phyloP scores from a whole-genome alignment of 1,284 basidiomycete species.

The Somion occarium region DNA sequence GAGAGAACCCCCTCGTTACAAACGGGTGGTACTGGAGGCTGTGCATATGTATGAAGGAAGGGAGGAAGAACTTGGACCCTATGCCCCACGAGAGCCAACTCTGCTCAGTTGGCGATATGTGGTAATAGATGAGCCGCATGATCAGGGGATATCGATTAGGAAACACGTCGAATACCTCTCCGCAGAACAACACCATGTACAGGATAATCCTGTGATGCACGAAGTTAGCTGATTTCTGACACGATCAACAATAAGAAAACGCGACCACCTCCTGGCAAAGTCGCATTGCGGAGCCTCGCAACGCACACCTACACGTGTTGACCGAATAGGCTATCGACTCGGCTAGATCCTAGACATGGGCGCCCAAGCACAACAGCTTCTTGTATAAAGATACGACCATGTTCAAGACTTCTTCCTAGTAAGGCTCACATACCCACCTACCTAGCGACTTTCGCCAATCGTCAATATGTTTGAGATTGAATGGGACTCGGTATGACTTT shows the following conservation, averaged over 20 bases:
- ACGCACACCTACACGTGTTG: not conserved
- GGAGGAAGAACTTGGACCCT: not conserved
- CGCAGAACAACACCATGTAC: no score
- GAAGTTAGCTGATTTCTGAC: not conserved
- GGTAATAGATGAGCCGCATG: no score
- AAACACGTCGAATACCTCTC: no score
- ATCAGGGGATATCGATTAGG: no score
- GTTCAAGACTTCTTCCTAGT: not conserved
- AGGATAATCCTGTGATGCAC: not conserved
- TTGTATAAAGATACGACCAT: not conserved
- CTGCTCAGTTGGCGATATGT: no score
- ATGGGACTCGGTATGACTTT: conserved; percentile 34
- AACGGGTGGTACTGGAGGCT: not conserved
- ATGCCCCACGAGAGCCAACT: no score
- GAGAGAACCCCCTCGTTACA: not conserved
- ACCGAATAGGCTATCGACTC: not conserved
- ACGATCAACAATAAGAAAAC: not conserved
- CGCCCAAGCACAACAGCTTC: not conserved
- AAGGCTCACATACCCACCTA: not conserved
- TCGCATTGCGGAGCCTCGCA: not conserved
- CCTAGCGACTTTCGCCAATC: not conserved
- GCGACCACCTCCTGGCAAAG: not conserved
- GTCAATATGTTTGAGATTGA: conserved; percentile 33
- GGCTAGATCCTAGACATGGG: not conserved
- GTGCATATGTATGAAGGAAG: not conserved